Evolutionary conservation across 1,284 basidiomycete species (phyloP), one percentile per base, ranked within the genome.

Genomic region (Ganoderma meredithae): DNA sequence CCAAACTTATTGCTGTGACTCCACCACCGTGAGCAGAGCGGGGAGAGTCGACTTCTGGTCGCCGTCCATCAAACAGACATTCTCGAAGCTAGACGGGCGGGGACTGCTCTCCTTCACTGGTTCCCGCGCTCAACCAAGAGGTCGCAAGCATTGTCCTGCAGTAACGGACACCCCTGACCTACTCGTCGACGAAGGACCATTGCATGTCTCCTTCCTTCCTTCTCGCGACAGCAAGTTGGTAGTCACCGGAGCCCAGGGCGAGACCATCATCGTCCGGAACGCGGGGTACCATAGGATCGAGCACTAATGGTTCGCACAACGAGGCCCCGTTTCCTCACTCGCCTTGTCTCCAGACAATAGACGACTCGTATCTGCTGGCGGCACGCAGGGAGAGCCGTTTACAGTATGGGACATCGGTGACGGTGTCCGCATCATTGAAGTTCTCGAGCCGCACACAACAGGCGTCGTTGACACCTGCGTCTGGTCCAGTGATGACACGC

Each of bases 201-300:
- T n/a, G n/a, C n/a, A n/a, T n/a, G n/a, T n/a, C n/a, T n/a, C n/a
- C n/a, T 10, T 25, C 13, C 3, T 52, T 12, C 2, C 25, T 22
- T 25, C 49, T 12, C 1, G 25, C n/a, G 49, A 52, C 1, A 6
- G 49, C 22, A 52, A 47, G 44, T 47, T n/a, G n/a, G 13, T 49
- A 25, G 47, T 22, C n/a, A 49, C 47, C 47, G 47, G 7, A 4
- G n/a, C 47, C n/a, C 19, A 9, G 8, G 47, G 22, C 47, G 47
- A n/a, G n/a, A 49, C 47, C n/a, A 49, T 49, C 47, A 49, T 49
- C n/a, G 19, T 22, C n/a, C 22, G 47, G 47, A n/a, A 49, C 47
- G 47, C 47, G 8, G 47, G 1, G 47, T n/a, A n/a, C 47, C n/a
- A n/a, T 5, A 12, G 1, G 6, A 22, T 49, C n/a, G 19, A 6